These are phyloP conservation scores for Meyerozyma sp. DNA, from an alignment of 1,139 yeast genomes.

Conservation along the genomic window DNA sequence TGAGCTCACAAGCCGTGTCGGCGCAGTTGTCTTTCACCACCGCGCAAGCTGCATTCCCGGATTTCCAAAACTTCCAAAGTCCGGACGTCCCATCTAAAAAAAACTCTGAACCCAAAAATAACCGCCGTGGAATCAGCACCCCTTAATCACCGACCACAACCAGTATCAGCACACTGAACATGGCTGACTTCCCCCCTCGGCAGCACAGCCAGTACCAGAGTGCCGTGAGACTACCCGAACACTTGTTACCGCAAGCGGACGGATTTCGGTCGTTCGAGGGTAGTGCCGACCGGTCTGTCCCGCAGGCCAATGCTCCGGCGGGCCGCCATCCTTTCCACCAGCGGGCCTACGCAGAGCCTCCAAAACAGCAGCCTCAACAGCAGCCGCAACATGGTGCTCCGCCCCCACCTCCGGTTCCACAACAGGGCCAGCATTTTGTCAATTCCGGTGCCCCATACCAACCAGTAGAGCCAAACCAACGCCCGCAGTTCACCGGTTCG, in stretches of 20 bases:
- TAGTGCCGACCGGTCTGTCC: background rate
- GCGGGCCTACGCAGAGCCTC: background rate
- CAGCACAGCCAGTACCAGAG: background rate
- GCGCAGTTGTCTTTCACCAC: no score
- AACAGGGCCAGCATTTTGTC: constrained; percentile 4
- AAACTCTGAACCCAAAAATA: background rate
- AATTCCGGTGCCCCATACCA: background rate
- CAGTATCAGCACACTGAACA: background rate
- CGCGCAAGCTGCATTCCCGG: no score
- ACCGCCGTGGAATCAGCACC: background rate
- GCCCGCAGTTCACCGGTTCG: background rate
- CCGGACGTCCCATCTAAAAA: background rate
- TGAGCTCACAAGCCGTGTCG: no score
- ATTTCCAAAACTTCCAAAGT: background rate
- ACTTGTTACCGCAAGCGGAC: background rate
- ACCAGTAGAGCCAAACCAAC: background rate
- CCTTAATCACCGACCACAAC: background rate
- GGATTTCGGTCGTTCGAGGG: background rate
- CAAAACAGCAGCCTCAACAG: constrained; percentile 4
- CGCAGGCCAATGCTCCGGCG: background rate
- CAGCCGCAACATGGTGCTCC: constrained; percentile 4
- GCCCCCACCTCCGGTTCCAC: constrained; percentile 5
- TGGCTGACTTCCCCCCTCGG: background rate
- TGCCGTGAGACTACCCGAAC: background rate
- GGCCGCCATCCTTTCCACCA: constrained; percentile 1